Conservation (phyloP, 225 moss, liverwort and hornwort species). For the Physcomitrium patens region DNA sequence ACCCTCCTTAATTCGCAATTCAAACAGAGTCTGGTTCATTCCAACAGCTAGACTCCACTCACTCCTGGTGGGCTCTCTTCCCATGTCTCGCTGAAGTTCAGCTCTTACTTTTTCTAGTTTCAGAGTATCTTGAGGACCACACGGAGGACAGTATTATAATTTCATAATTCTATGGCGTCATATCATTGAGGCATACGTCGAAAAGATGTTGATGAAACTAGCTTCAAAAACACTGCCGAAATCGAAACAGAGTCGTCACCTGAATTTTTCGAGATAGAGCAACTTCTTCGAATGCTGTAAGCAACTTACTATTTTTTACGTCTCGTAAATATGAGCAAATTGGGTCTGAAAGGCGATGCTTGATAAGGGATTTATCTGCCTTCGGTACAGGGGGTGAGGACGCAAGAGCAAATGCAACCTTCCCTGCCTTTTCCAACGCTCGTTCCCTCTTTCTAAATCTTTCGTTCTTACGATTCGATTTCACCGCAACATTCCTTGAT, state of each 20-base stretch:
- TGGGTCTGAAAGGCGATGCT: conserved; percentile 53
- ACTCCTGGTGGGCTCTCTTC: conserved; percentile 74
- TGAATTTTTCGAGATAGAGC: conserved; percentile 62
- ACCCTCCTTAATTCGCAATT: conserved; percentile 74
- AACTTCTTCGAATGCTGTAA: conserved; percentile 61
- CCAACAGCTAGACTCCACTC: conserved; percentile 94
- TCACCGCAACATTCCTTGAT: conserved; percentile 38
- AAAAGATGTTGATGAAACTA: no score
- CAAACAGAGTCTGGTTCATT: conserved; percentile 67
- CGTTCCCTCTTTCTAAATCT: conserved; percentile 62
- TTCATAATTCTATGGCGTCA: no score
- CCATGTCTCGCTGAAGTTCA: conserved; percentile 73
- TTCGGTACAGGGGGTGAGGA: conserved; percentile 20
- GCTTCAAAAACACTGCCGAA: no score
- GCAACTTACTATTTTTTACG: conserved; percentile 56
- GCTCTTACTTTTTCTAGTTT: conserved; percentile 66
- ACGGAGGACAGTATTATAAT: background rate
- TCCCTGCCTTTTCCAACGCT: conserved; percentile 56
- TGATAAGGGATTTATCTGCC: conserved; percentile 44
- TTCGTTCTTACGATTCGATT: conserved; percentile 51
- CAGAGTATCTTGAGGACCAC: conserved; percentile 60
- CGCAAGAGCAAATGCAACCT: conserved; percentile 34
- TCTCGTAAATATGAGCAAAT: conserved; percentile 62
- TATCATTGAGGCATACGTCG: no score
- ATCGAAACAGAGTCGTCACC: conserved; percentile 14